Percentiles rank a stretch among this genome's conserved stretches.
phyloP scores from a whole-genome alignment of 441 rosid species.

The Cnidoscolus chayamansa region DNA sequence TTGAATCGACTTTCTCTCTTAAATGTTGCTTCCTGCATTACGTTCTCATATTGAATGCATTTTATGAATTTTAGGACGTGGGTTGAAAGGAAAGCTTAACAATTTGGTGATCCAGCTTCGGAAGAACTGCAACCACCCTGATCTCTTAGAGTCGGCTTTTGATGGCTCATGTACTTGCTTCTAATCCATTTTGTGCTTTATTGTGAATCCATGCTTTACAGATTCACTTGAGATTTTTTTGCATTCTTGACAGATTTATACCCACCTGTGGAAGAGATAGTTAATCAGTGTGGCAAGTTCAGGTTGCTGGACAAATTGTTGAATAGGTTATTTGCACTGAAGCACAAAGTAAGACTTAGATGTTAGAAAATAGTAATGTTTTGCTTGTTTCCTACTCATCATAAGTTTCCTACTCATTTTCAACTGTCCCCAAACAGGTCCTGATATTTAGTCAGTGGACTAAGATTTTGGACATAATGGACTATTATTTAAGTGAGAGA shows the following conservation, averaged over 20 bases:
- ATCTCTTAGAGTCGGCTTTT: conserved; percentile 68
- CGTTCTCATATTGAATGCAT: background rate
- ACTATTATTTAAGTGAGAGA: conserved; percentile 87
- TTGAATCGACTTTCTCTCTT: background rate
- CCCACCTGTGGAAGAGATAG: conserved; percentile 79
- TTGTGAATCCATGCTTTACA: conserved; percentile 2
- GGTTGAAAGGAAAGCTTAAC: conserved; percentile 67
- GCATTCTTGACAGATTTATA: conserved; percentile 49
- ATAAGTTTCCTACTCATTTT: conserved; percentile 25
- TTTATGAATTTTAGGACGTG: conserved; percentile 40
- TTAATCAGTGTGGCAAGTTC: conserved; percentile 93
- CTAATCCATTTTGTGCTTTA: background rate
- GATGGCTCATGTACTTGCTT: conserved; percentile 62
- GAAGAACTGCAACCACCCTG: conserved; percentile 99
- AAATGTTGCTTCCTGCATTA: background rate
- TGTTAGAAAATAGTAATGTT: conserved; percentile 1
- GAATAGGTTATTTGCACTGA: conserved; percentile 54
- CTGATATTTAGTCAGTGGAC: conserved; percentile 91
- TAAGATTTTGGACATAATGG: conserved; percentile 84
- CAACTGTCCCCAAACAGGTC: conserved; percentile 47
- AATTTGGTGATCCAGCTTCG: conserved; percentile 78
- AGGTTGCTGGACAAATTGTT: conserved; percentile 72
- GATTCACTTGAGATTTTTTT: conserved; percentile 5
- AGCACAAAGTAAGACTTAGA: conserved; percentile 66
- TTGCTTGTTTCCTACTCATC: conserved; percentile 14